Conservation (phyloP, 257 asterid species). For the Paulownia fortunei region DNA sequence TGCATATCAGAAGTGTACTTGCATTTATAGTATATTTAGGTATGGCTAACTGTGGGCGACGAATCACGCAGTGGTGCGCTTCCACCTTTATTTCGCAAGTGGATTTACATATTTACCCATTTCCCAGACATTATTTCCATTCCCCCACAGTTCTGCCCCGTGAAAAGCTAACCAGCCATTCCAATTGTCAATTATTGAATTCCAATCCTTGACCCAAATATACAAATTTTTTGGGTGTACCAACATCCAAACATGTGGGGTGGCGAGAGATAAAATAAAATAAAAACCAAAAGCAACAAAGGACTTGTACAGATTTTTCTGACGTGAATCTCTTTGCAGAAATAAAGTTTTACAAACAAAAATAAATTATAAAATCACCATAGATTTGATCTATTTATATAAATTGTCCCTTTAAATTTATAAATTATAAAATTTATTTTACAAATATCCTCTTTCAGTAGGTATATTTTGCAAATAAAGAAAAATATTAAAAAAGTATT, state of each 20-base stretch:
- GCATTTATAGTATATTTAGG: conserved; percentile 3
- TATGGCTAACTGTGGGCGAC: neutral
- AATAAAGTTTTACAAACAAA: too few species aligned
- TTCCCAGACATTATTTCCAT: neutral
- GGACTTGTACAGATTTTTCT: too few species aligned
- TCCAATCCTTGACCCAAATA: neutral
- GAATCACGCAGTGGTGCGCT: neutral
- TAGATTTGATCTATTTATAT: too few species aligned
- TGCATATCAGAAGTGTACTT: neutral
- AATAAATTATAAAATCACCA: too few species aligned
- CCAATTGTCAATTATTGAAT: neutral
- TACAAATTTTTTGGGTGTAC: neutral
- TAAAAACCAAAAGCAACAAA: neutral
- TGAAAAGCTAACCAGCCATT: neutral
- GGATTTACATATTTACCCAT: conserved; percentile 6
- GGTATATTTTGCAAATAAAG: too few species aligned
- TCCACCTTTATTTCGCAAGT: neutral
- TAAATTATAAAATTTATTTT: too few species aligned
- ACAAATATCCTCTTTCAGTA: too few species aligned
- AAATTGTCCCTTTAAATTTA: too few species aligned
- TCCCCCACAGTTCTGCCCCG: neutral
- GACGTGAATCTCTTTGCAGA: neutral
- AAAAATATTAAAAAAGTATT: too few species aligned
- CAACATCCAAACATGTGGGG: conserved; percentile 18
- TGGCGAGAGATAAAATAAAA: neutral